A percentile compares a stretch with the other conserved stretches of the same genome.
Evolutionary conservation across 2,329 filamentous ascomycete genomes (phyloP).

Genomic region (Bipolaris zeicola): DNA sequence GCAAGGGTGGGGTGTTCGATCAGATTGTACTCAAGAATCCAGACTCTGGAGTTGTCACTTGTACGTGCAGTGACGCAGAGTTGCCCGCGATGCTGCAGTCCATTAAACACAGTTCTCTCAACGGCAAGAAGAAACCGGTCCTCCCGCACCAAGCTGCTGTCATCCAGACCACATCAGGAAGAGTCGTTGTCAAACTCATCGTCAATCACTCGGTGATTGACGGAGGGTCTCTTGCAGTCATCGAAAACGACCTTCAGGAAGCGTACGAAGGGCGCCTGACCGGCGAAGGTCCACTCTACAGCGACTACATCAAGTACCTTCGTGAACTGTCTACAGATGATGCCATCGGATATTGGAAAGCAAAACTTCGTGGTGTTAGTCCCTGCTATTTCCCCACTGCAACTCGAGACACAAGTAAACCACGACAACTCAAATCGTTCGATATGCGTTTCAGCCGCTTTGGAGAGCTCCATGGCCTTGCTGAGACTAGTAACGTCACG

Average conservation of each 20-base stretch:
- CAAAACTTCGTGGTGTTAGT: conserved; percentile 35
- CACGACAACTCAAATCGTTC: conserved; percentile 34
- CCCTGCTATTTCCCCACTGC: conserved; percentile 43
- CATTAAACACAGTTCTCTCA: conserved; percentile 33
- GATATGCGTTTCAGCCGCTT: conserved; percentile 39
- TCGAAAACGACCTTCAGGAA: conserved; percentile 38
- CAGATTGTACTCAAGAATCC: conserved; percentile 40
- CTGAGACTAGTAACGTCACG: conserved; percentile 34
- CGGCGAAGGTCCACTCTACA: conserved; percentile 38
- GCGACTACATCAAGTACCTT: conserved; percentile 45
- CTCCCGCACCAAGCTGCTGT: conserved; percentile 44
- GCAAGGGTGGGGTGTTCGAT: conserved; percentile 44
- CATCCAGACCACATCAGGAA: conserved; percentile 34
- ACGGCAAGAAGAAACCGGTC: conserved; percentile 37
- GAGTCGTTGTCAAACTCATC: conserved; percentile 41
- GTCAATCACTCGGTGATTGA: conserved; percentile 46
- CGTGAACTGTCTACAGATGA: conserved; percentile 24
- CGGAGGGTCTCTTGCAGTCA: conserved; percentile 39
- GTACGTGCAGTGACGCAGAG: conserved; percentile 33
- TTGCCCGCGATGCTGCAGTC: conserved; percentile 28
- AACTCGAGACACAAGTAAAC: conserved; percentile 28
- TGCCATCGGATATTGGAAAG: conserved; percentile 41
- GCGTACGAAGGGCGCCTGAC: conserved; percentile 38
- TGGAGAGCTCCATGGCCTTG: conserved; percentile 36
- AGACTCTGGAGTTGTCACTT: conserved; percentile 30